Evolutionary conservation across 768 basidiomycete genomes (phyloP), one percentile per base, ranked within the genome.

Genomic region (Cyathus striatus): DNA sequence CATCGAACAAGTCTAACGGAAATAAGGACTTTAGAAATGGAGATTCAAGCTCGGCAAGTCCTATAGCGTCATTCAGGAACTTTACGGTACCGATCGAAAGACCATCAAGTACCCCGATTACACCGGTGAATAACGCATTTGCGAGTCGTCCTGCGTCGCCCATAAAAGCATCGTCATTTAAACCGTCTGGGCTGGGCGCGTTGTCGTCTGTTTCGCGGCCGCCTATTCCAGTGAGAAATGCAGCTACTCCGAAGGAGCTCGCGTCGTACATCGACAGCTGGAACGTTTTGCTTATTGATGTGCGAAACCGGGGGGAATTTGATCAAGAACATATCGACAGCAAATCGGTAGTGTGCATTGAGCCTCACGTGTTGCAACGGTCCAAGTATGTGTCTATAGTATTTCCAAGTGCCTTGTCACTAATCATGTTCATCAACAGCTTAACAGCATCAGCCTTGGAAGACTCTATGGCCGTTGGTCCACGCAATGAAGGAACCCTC

Each of bases 281-380:
- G 47, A 77, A 78, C 40, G 77, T 90, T 3, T 70, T 97, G 1
- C 52, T 96, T 12, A 72, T 97, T 16, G 94, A 96, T 58, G 79
- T 93, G 16, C 75, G 94, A n/a, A 72, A 78, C 14, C 74, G 90
- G 23, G 80, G n/a, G 7, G 86, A 87, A 38, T 94, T 87, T 53
- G 80, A 90, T 48, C 63, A 55, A 14, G 89, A 83, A 42, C 81
- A 85, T 46, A 85, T 96, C 45, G 76, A 71, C 42, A 73, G 68
- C 3, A 69, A 79, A 47, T 76, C 83, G 5, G 73, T 86, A 2
- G 81, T 92, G 1, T 94, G 91, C 62, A 71, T 96, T 17, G 93
- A 97, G 61, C 91, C 93, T 5, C 74, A 74, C 1, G 78, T 95
- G 4, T 70, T 91, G 17, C 53, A 72, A 44, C 75, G 90, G 36